Evolutionary conservation across 305 asterid genomes (phyloP), one percentile per base, ranked within the genome.

Genomic region (Caryopteris hybrid): DNA sequence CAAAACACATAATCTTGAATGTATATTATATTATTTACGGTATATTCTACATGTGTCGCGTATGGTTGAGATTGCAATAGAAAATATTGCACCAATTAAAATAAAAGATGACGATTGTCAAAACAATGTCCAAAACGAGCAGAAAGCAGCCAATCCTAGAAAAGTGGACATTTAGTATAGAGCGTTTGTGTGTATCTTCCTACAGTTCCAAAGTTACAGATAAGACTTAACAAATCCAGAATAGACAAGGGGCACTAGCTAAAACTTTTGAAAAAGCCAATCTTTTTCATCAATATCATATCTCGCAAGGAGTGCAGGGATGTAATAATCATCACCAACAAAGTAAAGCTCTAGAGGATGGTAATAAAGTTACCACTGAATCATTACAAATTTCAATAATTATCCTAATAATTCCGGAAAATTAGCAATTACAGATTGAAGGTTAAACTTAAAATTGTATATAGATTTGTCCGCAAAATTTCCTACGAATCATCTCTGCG

Each of bases 231-330:
- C 21, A 39, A 34, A 38, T 20, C 43, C 63, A 39, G 61, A 61
- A 36, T 36, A 45, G 54, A 34, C 10, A 60, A 64, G 45, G 36
- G 18, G 45, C 71, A 55, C 54, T 29, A 64, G 16, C 64, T 23
- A 41, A 31, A 63, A 8, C 68, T 72, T 64, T 64, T 14, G 72
- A 47, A 55, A 72, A 64, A 72, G 76, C 72, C 64, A 16, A 43
- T 16, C 48, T 16, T 25, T 55, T 46, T 46, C 4, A 27, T 64
- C 36, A 63, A 73, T 27, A 68, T 73, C 73, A 58, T 66, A 56
- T 57, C 76, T 39, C 57, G n/a, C 61, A 23, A 38, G 43, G 69
- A 70, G 75, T 70, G 75, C 69, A 27, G 21, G 21, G 41, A 3
- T n/a, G 58, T 41, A 59, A 73, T 66, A 25, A 73, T 73, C 65